Base-by-base conservation (phyloP, 805 yeast species). In the Candida berthetii region DNA sequence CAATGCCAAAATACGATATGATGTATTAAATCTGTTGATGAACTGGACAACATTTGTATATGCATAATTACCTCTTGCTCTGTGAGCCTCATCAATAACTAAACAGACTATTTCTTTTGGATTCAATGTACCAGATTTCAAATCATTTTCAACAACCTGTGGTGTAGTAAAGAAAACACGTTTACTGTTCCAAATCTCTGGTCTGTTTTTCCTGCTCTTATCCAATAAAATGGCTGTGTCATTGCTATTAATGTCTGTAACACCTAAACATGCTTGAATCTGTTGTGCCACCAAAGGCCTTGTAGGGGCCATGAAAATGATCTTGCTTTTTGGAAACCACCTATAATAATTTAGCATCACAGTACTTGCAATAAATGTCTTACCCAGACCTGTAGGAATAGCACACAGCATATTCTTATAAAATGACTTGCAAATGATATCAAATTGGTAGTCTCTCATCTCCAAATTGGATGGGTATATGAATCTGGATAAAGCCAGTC, bases 251-350 rank as follows among this genome's bases (percentile, higher is more conserved):
- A 95, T 78, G 3, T 96, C 97, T 0, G 96, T 82, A 14, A 86
- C 80, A 8, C 87, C 83, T 42, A 88, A 72, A 57, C 96, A 93
- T 1, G 98, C 97, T 54, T 84, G 85, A 49, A 91, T 85, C 62
- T 93, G 99, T 63, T 93, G 99, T 1, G 96, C 90, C 7, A 93
- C 98, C 41, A 93, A 69, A 0, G 99, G 99, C 48, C 90, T 71
- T 2, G 99, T 93, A 0, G 99, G 99, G 0, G 99, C 99, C 82
- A 91, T 82, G 60, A 93, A 93, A 1, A 95, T 76, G 49, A 93
- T 78, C 55, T 90, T 93, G 2, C 88, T 79, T 4, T 64, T 59
- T 14, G 75, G 75, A 17, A 90, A 85, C 99, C 99, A 93, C 38
- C 95, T 65, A 50, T 76, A 80, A 63, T 74, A 93, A 57, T 93